A percentile compares a stretch with the other conserved stretches of the same genome.
phyloP scores from a whole-genome alignment of 2,329 filamentous ascomycete species.

The Alternaria angustiovoidea region DNA sequence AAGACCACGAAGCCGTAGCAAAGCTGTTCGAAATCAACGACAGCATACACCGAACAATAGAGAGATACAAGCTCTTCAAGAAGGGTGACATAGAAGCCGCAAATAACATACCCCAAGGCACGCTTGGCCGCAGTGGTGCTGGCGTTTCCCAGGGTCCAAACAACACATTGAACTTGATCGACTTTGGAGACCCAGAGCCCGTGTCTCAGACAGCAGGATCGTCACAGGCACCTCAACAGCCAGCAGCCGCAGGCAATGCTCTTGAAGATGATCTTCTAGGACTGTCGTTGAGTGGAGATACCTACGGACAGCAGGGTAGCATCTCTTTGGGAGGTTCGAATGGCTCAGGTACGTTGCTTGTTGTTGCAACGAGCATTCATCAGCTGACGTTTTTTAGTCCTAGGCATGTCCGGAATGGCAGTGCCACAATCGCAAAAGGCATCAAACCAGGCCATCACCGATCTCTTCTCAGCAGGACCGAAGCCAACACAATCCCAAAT shows the following conservation, averaged over 20 bases:
- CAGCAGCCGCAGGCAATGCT: conserved; percentile 65
- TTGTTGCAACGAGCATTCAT: not conserved
- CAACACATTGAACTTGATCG: conserved; percentile 90
- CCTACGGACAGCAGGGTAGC: conserved; percentile 77
- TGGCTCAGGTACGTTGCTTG: conserved; percentile 42
- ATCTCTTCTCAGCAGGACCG: conserved; percentile 64
- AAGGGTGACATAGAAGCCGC: conserved; percentile 90
- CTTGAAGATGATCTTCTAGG: conserved; percentile 92
- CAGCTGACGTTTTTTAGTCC: conserved; percentile 32
- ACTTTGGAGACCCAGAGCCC: conserved; percentile 77
- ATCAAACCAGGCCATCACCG: conserved; percentile 61
- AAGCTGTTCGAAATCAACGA: conserved; percentile 98
- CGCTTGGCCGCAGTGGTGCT: conserved; percentile 71
- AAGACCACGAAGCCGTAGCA: conserved; percentile 93
- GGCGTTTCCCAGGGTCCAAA: conserved; percentile 71
- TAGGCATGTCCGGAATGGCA: conserved; percentile 45
- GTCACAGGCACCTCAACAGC: conserved; percentile 52
- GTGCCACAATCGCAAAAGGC: conserved; percentile 50
- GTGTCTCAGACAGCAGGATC: conserved; percentile 39
- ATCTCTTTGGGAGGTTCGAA: conserved; percentile 77
- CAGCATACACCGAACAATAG: conserved; percentile 95
- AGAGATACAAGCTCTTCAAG: conserved; percentile 94
- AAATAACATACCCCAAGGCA: conserved; percentile 82
- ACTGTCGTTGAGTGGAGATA: conserved; percentile 74
- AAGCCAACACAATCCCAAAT: conserved; percentile 50